Base-by-base conservation (phyloP, 495 filamentous ascomycete species). In the Daldinia decipiens region DNA sequence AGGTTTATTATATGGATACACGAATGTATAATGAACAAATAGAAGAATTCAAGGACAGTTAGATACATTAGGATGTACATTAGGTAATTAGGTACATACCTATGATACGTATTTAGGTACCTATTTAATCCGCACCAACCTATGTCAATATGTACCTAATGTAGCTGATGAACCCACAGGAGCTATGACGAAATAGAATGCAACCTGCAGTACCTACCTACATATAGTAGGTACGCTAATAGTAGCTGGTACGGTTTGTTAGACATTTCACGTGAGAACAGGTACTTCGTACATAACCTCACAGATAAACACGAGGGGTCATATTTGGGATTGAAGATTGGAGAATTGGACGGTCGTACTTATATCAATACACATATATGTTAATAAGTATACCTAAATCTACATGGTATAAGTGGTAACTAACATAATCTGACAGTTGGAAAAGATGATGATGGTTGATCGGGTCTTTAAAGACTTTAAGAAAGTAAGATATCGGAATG, bases 171-270 rank as follows among this genome's bases (percentile, higher is more conserved):
- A 27, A 53, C 50, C 15, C 9, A 55, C 52, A 21, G 51, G 26
- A 59, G 32, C 31, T 62, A 62, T 67, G 62, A 62, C 68, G 68
- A 67, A 61, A 52, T 19, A 24, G 21, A 1, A 17, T 32, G 52
- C 60, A 67, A 12, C 21, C 11, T 62, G n/a, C 21, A n/a, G n/a
- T n/a, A n/a, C n/a, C n/a, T n/a, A n/a, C n/a, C n/a, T n/a, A n/a
- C n/a, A n/a, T n/a, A n/a, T n/a, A n/a, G n/a, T n/a, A n/a, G n/a
- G n/a, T n/a, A n/a, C n/a, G n/a, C n/a, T n/a, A n/a, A n/a, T n/a
- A n/a, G n/a, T n/a, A n/a, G n/a, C n/a, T n/a, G n/a, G n/a, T n/a
- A n/a, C 27, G 27, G 3, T 27, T 27, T 27, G 27, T 27, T 27
- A 27, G 40, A 34, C 62, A 1, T 31, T 40, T 8, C n/a, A 47